Base-by-base conservation (phyloP, 2,329 filamentous ascomycete genomes). In the Celoporthe dispersa region DNA sequence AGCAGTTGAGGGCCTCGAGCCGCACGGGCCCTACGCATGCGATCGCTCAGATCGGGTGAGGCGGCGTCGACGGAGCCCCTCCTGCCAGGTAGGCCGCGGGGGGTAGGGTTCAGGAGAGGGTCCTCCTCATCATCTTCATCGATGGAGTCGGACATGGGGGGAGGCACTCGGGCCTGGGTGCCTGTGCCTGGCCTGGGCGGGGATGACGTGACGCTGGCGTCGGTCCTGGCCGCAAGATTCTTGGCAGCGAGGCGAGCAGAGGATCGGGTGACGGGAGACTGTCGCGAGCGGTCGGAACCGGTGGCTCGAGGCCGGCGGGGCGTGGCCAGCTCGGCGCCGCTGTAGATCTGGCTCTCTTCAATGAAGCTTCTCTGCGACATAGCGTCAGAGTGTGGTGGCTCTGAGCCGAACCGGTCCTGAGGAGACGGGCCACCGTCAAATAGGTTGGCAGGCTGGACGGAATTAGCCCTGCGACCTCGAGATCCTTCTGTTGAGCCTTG, bases 271-370 rank as follows among this genome's bases (percentile, higher is more conserved):
- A 8, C 22, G 25, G 69, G 44, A n/a, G 62, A 63, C 57, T 61
- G 16, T 28, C 19, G 55, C 8, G 39, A 39, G 8, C 22, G 60
- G 6, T 31, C 25, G 14, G 55, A 12, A 22, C 31, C 7, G 16
- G 35, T 39, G 28, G 33, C 11, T 44, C 66, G 48, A 44, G 19
- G 22, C 53, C n/a, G 2, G 59, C 39, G 55, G 22, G 73, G 74
- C 16, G 76, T 76, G 11, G 70, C 66, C 19, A 77, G 48, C 22
- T 69, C 66, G 7, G 77, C 74, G 22, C 73, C 71, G 3, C 48
- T 63, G 41, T 71, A 77, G 14, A 77, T 48, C 44, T 70, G 66
- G 33, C 73, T 73, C 64, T 77, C 78, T 60, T 79, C 78, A 4
- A 74, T 67, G 35, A 74, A 78, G 60, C 75, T 78, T 28, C 75